Conservation (phyloP, 371 early-diverging fungal species). For the Funneliformis caledonium region DNA sequence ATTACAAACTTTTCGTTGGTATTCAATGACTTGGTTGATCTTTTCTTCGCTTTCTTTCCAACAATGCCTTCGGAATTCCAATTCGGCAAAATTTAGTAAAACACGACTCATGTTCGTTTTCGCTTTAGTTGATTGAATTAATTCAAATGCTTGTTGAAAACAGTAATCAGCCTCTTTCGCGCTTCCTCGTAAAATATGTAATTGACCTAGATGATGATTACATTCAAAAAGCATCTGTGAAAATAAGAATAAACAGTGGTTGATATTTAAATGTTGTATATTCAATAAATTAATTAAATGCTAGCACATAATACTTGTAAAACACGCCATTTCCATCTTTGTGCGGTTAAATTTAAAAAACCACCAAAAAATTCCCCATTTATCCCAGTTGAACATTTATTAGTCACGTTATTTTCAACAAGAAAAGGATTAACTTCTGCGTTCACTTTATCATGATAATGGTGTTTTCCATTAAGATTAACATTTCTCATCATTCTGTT, state of each 20-base stretch:
- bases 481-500: slow-evolving; percentile 28
- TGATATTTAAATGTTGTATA: background rate
- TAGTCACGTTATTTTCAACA: background rate
- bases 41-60: slow-evolving; percentile 38
- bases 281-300: background rate
- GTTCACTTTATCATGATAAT: background rate
- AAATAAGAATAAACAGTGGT: background rate
- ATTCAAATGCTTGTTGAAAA: slow-evolving; percentile 13
- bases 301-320: background rate
- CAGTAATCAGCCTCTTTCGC: slow-evolving; percentile 35
- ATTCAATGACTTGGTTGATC: slow-evolving; percentile 12
- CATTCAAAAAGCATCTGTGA: slow-evolving; percentile 31
- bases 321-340: slow-evolving; percentile 27
- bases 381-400: background rate
- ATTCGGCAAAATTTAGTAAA: slow-evolving; percentile 29
- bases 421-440: slow-evolving; percentile 14
- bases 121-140: background rate
- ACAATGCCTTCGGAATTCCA: slow-evolving; percentile 28
- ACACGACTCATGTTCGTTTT: slow-evolving; percentile 2
- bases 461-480: background rate
- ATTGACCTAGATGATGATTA: slow-evolving; percentile 25
- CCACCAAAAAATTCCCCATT: background rate
- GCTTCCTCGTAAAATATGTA: slow-evolving; percentile 31
- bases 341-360: slow-evolving; percentile 27
- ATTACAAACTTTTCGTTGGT: slow-evolving; percentile 14